Base-by-base conservation (phyloP, 2,329 filamentous ascomycete species). In the Stachybotrys echinatus region DNA sequence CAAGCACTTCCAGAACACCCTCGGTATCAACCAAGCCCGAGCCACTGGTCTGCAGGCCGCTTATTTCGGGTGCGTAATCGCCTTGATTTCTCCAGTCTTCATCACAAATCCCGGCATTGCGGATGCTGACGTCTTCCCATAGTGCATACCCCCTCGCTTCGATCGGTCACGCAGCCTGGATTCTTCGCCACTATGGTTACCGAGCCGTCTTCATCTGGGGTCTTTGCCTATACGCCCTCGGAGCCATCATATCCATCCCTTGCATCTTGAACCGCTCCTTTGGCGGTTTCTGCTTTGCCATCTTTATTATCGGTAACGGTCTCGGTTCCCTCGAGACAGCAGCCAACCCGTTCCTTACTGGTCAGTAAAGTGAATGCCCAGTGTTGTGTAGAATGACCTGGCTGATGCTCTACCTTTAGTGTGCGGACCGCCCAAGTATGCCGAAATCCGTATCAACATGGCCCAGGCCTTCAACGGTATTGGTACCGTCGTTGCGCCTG, bases 381-480 rank as follows among this genome's bases (percentile, higher is more conserved):
- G n/a, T n/a, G n/a, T n/a, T n/a, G n/a, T n/a, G n/a, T n/a, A n/a
- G n/a, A n/a, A n/a, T n/a, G n/a, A n/a, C n/a, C n/a, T 39, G 20
- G 21, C 49, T 54, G 5, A 50, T 19, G 2, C 2, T 18, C 8
- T 20, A n/a, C n/a, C n/a, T 6, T 1, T 21, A 66, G 61, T 76
- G 20, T 77, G 74, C 55, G 74, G 74, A 45, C 88, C 87, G 3
- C 84, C 87, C 7, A 77, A 79, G 55, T 89, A 85, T 65, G 82
- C 86, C 6, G 87, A 89, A 60, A 69, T 90, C 54, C 82, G 88
- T 55, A 83, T 92, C 71, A 88, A 91, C 67, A 71, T 90, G 48
- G 84, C 87, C 1, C 87, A 92, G 65, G 85, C 85, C 48, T 85
- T 91, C 69, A 88, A 91, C 61, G 88, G 85, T 48, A 81, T 90